A percentile compares a stretch with the other conserved stretches of the same genome.
These are phyloP conservation scores for Pyrenophora seminiperda DNA, from an alignment of 2,329 filamentous ascomycete genomes.

Conservation along the genomic window DNA sequence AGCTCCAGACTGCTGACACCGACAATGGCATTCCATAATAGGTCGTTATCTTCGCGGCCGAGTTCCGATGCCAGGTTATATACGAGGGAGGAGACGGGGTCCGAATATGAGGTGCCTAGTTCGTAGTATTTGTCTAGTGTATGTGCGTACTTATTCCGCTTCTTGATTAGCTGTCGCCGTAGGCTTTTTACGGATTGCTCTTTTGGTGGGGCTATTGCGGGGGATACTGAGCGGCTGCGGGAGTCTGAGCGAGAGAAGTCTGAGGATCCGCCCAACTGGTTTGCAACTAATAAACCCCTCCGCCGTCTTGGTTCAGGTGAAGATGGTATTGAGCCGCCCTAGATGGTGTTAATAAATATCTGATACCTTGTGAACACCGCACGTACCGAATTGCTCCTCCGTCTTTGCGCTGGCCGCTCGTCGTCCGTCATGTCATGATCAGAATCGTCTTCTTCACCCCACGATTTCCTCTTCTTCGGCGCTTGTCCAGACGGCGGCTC, in stretches of 20 bases:
- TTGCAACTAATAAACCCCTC: slow-evolving; percentile 57
- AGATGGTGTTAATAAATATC: slow-evolving; percentile 39
- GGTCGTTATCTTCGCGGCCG: slow-evolving; percentile 93
- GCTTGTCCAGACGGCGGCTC: slow-evolving; percentile 45
- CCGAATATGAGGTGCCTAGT: slow-evolving; percentile 86
- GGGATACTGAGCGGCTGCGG: slow-evolving; percentile 44
- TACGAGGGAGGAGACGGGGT: slow-evolving; percentile 91
- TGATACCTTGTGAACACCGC: not conserved
- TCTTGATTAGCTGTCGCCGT: slow-evolving; percentile 71
- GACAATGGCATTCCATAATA: slow-evolving; percentile 93
- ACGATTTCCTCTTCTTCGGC: slow-evolving; percentile 50
- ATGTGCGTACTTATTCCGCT: slow-evolving; percentile 77
- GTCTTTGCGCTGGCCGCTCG: slow-evolving; percentile 75
- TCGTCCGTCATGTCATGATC: slow-evolving; percentile 69
- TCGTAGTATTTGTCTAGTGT: slow-evolving; percentile 83
- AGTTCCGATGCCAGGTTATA: slow-evolving; percentile 95
- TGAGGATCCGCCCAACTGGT: slow-evolving; percentile 42
- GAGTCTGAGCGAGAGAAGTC: slow-evolving; percentile 50
- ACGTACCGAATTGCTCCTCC: slow-evolving; percentile 85
- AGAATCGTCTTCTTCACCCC: slow-evolving; percentile 65
- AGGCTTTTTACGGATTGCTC: slow-evolving; percentile 73
- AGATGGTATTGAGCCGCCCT: slow-evolving; percentile 64
- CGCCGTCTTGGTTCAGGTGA: slow-evolving; percentile 68
- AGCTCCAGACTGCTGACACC: slow-evolving; percentile 93
- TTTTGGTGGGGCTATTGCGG: slow-evolving; percentile 51